Evolutionary conservation across 306 rosid species (phyloP).

Genomic region (Carpinus fangiana): DNA sequence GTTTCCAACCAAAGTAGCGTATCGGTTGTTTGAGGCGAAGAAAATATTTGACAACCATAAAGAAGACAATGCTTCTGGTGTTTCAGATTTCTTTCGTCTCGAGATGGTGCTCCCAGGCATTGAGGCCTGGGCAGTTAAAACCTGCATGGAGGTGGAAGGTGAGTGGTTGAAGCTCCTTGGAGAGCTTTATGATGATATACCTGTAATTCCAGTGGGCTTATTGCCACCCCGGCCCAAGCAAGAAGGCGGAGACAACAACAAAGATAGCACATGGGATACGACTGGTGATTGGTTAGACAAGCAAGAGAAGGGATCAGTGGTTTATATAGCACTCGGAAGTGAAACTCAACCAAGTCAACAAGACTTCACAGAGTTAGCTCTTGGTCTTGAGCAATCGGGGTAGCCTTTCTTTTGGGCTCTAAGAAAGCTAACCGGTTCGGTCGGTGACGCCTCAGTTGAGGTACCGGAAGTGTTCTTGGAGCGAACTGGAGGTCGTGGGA

Average conservation of each 20-base stretch:
- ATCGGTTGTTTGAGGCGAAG: slow-evolving; percentile 19
- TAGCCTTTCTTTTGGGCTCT: slow-evolving; percentile 33
- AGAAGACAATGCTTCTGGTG: slow-evolving; percentile 7
- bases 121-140: slow-evolving; percentile 23
- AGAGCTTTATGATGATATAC: neutral
- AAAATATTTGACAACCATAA: neutral
- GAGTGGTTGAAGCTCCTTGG: slow-evolving; percentile 21
- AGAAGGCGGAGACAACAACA: neutral
- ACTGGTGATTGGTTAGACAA: slow-evolving; percentile 33
- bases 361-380: slow-evolving; percentile 27
- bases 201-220: slow-evolving; percentile 41
- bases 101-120: neutral
- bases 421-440: neutral
- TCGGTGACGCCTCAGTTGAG: neutral
- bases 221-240: slow-evolving; percentile 19
- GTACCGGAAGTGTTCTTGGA: slow-evolving; percentile 16
- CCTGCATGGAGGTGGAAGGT: slow-evolving; percentile 33
- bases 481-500: slow-evolving; percentile 1
- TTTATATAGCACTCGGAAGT: slow-evolving; percentile 36
- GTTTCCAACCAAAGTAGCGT: slow-evolving; percentile 15
- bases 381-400: slow-evolving; percentile 30
- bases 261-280: slow-evolving; percentile 21
- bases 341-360: slow-evolving; percentile 26
- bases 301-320: slow-evolving; percentile 25
- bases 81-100: neutral